Evolutionary conservation across 495 filamentous ascomycete species (phyloP).

Genomic region (Daldinia childiae): DNA sequence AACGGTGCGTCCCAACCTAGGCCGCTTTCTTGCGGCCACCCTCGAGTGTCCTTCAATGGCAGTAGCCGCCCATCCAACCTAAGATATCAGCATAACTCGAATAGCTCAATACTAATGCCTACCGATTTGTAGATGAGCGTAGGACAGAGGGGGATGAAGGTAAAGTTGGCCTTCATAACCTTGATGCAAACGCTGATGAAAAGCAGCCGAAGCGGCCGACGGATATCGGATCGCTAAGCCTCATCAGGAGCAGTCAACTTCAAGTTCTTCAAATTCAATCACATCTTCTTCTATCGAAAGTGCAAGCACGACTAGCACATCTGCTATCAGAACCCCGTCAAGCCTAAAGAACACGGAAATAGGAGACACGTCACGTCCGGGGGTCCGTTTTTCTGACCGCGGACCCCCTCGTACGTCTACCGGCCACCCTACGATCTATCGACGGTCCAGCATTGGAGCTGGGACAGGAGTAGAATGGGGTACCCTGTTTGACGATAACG

Average conservation of each 20-base stretch:
- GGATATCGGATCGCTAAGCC: conserved; percentile 2
- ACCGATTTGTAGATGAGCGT: not conserved
- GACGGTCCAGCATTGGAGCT: conserved; percentile 26
- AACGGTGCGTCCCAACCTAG: conserved; percentile 3
- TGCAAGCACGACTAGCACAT: conserved; percentile 2
- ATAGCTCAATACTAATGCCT: not conserved
- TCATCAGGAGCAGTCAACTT: conserved; percentile 1
- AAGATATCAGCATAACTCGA: not conserved
- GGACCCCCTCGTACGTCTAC: conserved; percentile 22
- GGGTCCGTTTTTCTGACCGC: conserved; percentile 17
- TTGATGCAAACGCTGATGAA: not conserved
- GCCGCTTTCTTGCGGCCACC: not conserved
- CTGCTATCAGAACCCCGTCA: conserved; percentile 1
- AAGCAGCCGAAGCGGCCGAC: conserved; percentile 10
- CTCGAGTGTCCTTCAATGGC: not conserved
- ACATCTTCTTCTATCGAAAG: conserved; percentile 18
- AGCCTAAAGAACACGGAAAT: conserved; percentile 6
- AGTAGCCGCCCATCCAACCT: not conserved
- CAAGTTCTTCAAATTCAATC: conserved; percentile 21
- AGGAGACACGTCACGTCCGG: conserved; percentile 14
- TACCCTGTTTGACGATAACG: conserved; percentile 73
- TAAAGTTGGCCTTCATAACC: not conserved
- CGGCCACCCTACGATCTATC: conserved; percentile 16
- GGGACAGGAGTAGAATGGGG: conserved; percentile 70
- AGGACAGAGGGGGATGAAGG: conserved; percentile 20